Evolutionary conservation across 2,329 filamentous ascomycete genomes (phyloP), one percentile per base, ranked within the genome.

Genomic region (Podosphaera fusca): DNA sequence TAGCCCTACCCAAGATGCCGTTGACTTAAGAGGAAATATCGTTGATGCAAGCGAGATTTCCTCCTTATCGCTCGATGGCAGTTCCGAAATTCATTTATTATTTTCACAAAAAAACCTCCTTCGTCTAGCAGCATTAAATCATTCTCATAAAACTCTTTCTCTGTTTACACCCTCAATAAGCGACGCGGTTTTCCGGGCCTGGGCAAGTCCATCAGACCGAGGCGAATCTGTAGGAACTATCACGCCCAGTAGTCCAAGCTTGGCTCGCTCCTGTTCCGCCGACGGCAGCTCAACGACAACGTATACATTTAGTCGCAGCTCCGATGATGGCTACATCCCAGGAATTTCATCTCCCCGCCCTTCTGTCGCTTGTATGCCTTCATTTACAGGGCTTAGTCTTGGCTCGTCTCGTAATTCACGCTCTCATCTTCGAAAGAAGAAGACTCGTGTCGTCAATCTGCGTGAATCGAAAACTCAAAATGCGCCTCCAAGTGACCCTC

Each of bases 71-170:
- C 74, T 95, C 7, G 87, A 95, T 61, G 81, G 84, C 21, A 81
- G 84, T 3, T 76, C 84, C 5, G 89, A 95, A 66, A 80, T 84
- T 29, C 87, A 94, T 68, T 88, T 87, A 0, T 77, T 94, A 4
- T 96, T 98, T 68, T 96, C 90, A 0, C 87, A 95, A 66, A 95
- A 94, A 75, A 96, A 95, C 64, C 73, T 96, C 42, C 71, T 94
- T 31, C 83, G 86, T 55, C 74, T 98, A 10, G 87, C 85, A 31
- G 80, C 87, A 0, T 73, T 98, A 58, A 88, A 81, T 3, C 85
- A 94, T 65, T 94, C 88, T 2, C 88, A 96, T 64, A 81, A 86
- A 53, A 96, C 92, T 0, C 72, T 96, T 38, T 94, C 89, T 3
- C 74, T 96, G 0, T 94, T 94, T 67, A 95, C 90, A 1, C 88